These are phyloP conservation scores for Cymodocea nodosa DNA, from an alignment of 116 monocot species.

Conservation along the genomic window DNA sequence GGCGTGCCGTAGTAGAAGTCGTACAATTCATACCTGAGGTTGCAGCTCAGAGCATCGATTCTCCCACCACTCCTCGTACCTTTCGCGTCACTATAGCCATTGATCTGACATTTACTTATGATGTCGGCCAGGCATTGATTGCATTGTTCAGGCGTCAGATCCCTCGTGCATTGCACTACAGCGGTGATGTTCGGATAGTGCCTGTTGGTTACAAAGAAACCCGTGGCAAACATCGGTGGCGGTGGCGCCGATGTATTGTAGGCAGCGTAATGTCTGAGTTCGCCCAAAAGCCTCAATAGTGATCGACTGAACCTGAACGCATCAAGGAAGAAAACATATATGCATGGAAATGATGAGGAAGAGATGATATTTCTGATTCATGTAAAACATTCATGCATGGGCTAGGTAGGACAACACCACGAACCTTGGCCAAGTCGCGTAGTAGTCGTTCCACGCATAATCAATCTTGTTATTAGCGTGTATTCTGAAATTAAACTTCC, in stretches of 20 bases:
- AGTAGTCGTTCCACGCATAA: neutral
- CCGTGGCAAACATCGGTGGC: slow-evolving; percentile 12
- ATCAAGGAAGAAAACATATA: neutral
- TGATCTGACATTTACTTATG: neutral
- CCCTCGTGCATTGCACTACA: slow-evolving; percentile 42
- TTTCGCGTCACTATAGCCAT: too few species aligned
- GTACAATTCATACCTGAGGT: neutral
- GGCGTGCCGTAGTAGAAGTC: neutral
- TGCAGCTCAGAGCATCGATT: slow-evolving; percentile 12
- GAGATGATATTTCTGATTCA: too few species aligned
- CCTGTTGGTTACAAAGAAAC: neutral
- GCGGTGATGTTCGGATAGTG: slow-evolving; percentile 14
- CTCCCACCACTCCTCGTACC: too few species aligned
- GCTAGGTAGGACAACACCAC: neutral
- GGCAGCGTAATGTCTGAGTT: slow-evolving; percentile 4
- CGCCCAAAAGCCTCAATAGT: neutral
- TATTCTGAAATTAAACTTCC: too few species aligned
- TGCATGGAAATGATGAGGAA: neutral
- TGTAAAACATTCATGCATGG: too few species aligned
- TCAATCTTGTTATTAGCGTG: too few species aligned
- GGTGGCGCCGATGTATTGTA: slow-evolving; percentile 4
- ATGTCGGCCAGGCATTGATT: slow-evolving; percentile 11
- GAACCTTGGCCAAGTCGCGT: slow-evolving; percentile 6
- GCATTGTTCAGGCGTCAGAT: slow-evolving; percentile 25
- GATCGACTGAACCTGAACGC: neutral